Evolutionary conservation across 2,329 filamentous ascomycete species (phyloP).

Genomic region (Apiospora rasikravindrae): DNA sequence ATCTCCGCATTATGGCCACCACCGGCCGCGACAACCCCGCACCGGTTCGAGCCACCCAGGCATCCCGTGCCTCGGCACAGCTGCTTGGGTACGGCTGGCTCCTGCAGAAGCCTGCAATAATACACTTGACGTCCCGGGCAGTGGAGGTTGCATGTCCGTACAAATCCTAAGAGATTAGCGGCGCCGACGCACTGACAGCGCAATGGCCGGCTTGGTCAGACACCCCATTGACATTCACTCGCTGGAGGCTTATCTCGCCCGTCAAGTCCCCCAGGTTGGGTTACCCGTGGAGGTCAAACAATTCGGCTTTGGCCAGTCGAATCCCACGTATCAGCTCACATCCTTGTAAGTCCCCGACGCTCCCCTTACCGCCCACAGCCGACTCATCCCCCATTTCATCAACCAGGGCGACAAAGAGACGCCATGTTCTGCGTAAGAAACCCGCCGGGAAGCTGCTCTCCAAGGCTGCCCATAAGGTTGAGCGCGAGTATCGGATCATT

Average conservation of each 20-base stretch:
- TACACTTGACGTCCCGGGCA: no score
- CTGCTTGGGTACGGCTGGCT: neutral
- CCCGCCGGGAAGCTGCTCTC: conserved; percentile 90
- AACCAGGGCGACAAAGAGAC: conserved; percentile 32
- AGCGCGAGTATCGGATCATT: conserved; percentile 92
- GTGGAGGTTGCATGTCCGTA: neutral
- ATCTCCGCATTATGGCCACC: neutral
- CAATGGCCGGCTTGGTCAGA: conserved; percentile 84
- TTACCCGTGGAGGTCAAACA: conserved; percentile 88
- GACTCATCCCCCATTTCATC: neutral
- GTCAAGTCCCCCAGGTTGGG: conserved; percentile 80
- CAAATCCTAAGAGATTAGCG: neutral
- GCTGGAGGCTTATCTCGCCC: conserved; percentile 77
- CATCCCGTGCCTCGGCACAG: neutral
- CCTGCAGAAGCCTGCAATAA: neutral
- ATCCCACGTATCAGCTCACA: conserved; percentile 93
- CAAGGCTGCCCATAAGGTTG: conserved; percentile 93
- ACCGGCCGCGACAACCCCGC: neutral
- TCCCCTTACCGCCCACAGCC: conserved; percentile 50
- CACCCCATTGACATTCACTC: conserved; percentile 86
- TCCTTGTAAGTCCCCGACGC: conserved; percentile 41
- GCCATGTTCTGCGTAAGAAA: conserved; percentile 95
- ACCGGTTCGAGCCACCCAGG: neutral
- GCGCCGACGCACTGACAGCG: neutral
- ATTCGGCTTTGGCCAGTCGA: conserved; percentile 98